Percentiles rank a stretch among this genome's conserved stretches.
Conservation (phyloP, 2,329 filamentous ascomycete genomes). For the Pyrenophora graminea region DNA sequence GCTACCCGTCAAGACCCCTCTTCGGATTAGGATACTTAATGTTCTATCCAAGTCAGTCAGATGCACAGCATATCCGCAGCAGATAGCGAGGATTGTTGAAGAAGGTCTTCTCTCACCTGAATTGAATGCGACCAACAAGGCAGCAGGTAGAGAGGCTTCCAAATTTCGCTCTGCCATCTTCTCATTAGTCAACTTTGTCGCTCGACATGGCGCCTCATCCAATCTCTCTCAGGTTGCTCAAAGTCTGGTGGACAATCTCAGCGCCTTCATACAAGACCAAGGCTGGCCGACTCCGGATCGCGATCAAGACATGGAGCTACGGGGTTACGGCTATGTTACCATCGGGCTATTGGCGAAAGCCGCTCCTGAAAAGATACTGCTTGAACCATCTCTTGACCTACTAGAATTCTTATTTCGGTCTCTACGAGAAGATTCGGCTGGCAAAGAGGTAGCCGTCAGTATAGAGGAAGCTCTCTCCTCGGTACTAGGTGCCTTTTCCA, state of each 20-base stretch:
- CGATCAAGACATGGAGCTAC: slow-evolving; percentile 65
- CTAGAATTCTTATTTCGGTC: slow-evolving; percentile 83
- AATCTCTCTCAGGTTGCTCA: slow-evolving; percentile 69
- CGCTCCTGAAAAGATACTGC: slow-evolving; percentile 61
- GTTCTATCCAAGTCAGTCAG: slow-evolving; percentile 76
- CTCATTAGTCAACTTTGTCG: slow-evolving; percentile 84
- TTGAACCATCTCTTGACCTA: slow-evolving; percentile 58
- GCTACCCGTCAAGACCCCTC: slow-evolving; percentile 61
- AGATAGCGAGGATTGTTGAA: slow-evolving; percentile 72
- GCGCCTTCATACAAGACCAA: slow-evolving; percentile 74
- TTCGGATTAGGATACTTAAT: slow-evolving; percentile 76
- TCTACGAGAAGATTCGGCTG: slow-evolving; percentile 75
- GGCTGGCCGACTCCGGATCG: slow-evolving; percentile 74
- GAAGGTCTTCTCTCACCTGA: slow-evolving; percentile 61
- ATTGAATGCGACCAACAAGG: slow-evolving; percentile 40
- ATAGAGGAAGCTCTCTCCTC: slow-evolving; percentile 88
- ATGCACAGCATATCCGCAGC: slow-evolving; percentile 70
- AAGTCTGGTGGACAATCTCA: slow-evolving; percentile 69
- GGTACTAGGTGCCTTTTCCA: slow-evolving; percentile 64
- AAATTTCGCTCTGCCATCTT: slow-evolving; percentile 85
- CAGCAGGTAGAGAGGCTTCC: slow-evolving; percentile 70
- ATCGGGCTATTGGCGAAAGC: slow-evolving; percentile 78
- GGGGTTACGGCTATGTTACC: slow-evolving; percentile 85
- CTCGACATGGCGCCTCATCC: slow-evolving; percentile 67
- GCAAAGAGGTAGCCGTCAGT: slow-evolving; percentile 76